These are phyloP conservation scores for Alternaria infectoria DNA, from an alignment of 2,329 filamentous ascomycete species.

Conservation along the genomic window DNA sequence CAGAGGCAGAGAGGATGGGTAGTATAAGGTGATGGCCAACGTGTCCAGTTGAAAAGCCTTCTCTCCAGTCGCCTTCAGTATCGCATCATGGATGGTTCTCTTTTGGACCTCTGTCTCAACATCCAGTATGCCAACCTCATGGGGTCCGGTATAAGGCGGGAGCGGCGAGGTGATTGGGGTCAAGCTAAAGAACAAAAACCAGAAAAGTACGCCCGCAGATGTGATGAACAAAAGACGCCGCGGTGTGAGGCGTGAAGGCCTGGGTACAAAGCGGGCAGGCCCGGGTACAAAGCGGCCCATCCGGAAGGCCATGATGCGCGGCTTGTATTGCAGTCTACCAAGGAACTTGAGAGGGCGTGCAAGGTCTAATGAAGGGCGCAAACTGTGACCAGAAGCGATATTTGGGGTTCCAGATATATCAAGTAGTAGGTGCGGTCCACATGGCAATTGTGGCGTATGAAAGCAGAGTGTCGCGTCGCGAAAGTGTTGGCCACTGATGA, in stretches of 20 bases:
- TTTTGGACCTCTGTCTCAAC: constrained; percentile 50
- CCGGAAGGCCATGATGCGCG: constrained; percentile 28
- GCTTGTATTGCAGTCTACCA: constrained; percentile 47
- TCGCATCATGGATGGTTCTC: constrained; percentile 44
- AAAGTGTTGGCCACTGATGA: constrained; percentile 8
- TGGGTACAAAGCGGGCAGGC: not conserved
- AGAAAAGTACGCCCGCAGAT: constrained; percentile 39
- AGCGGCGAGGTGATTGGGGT: constrained; percentile 52
- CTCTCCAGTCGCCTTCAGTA: constrained; percentile 47
- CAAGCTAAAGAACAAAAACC: constrained; percentile 48
- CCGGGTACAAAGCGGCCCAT: constrained; percentile 12
- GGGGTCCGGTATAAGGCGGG: constrained; percentile 51
- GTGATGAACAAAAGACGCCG: constrained; percentile 33
- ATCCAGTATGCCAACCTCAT: constrained; percentile 54
- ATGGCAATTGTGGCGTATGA: not conserved
- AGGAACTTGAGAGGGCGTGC: not conserved
- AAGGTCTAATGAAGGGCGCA: not conserved
- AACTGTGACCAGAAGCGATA: not conserved
- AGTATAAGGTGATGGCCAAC: constrained; percentile 55
- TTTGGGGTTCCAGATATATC: not conserved
- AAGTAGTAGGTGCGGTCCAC: not conserved
- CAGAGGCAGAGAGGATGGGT: constrained; percentile 45
- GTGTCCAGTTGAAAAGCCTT: constrained; percentile 54
- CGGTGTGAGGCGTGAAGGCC: constrained; percentile 19
- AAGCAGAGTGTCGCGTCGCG: not conserved